Percentiles rank a stretch among this genome's conserved stretches.
Conservation (phyloP, 805 yeast species). For the Candida schatavii region DNA sequence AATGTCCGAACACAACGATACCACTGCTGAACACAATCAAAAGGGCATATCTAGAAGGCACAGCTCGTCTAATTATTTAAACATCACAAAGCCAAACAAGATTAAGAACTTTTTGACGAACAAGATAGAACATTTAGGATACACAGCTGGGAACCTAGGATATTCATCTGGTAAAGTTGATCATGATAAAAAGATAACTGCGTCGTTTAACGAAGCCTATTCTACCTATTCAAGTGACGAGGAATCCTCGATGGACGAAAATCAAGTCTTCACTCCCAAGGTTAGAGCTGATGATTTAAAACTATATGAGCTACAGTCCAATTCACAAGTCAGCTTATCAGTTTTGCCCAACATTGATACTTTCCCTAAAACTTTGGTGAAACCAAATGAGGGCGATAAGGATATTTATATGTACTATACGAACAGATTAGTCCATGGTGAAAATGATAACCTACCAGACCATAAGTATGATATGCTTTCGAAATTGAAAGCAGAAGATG, state of each 20-base stretch:
- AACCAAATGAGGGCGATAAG: slow-evolving; percentile 8
- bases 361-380: background rate
- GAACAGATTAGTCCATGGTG: slow-evolving; percentile 2
- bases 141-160: slow-evolving; percentile 6
- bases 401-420: slow-evolving; percentile 15
- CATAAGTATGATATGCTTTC: slow-evolving; percentile 1
- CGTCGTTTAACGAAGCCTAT: slow-evolving; percentile 1
- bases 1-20: background rate
- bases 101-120: slow-evolving; percentile 20
- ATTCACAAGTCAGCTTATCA: background rate
- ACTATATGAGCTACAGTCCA: slow-evolving; percentile 13
- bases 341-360: background rate
- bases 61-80: slow-evolving; percentile 6
- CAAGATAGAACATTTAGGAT: slow-evolving; percentile 23
- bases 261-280: slow-evolving; percentile 2
- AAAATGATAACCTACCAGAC: background rate
- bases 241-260: background rate
- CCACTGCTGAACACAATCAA: background rate
- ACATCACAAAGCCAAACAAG: slow-evolving; percentile 16
- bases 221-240: background rate
- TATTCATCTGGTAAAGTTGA: too few relatives aligned
- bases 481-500: slow-evolving; percentile 14
- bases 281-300: slow-evolving; percentile 6
- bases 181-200: background rate
- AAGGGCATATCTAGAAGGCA: background rate